phyloP scores from a whole-genome alignment of 371 early-diverging fungal species.

The Mortierella sp. region DNA sequence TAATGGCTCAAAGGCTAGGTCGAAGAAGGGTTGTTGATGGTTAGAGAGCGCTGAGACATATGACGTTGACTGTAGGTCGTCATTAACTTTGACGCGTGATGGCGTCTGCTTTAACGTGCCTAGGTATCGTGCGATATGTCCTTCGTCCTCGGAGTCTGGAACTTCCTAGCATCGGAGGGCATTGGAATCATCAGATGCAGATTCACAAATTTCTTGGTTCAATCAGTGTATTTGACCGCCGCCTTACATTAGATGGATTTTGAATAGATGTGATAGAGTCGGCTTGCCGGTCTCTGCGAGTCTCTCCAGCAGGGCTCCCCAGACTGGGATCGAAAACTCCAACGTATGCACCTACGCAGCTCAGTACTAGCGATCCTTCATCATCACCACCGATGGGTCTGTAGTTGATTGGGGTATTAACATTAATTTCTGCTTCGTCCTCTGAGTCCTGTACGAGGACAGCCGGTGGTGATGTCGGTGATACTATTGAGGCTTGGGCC shows the following conservation, averaged over 20 bases:
- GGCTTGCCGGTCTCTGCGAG: no score
- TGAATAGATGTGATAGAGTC: background rate
- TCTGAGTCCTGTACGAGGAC: constrained; percentile 17
- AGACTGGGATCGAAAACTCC: background rate
- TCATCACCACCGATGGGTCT: background rate
- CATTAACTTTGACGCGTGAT: background rate
- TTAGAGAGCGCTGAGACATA: background rate
- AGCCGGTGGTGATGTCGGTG: background rate
- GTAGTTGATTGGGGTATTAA: background rate
- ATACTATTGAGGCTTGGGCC: background rate
- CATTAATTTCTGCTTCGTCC: constrained; percentile 13
- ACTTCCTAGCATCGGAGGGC: constrained; percentile 5
- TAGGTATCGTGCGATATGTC: background rate
- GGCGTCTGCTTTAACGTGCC: background rate
- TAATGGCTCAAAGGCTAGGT: no score
- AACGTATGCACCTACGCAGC: background rate
- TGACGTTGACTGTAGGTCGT: background rate
- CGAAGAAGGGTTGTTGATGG: background rate
- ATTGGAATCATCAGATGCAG: background rate
- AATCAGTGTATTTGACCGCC: background rate
- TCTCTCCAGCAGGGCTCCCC: no score
- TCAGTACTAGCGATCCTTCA: background rate
- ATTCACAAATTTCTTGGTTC: background rate
- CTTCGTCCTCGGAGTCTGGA: constrained; percentile 10
- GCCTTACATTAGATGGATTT: background rate